These are phyloP conservation scores for Lentinula novae-zelandiae DNA, from an alignment of 1,284 basidiomycete species.

Conservation along the genomic window DNA sequence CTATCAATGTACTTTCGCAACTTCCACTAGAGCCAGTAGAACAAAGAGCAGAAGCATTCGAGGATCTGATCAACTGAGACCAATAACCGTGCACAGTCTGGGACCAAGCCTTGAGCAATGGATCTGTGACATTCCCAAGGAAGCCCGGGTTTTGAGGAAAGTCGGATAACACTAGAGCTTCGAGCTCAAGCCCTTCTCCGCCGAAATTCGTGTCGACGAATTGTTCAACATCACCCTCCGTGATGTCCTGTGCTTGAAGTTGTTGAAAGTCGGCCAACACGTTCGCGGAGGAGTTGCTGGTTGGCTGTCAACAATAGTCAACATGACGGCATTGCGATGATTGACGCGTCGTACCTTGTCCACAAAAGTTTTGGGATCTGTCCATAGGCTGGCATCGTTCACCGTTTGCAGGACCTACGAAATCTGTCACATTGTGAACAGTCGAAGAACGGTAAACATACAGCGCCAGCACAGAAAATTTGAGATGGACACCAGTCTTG, in stretches of 20 bases:
- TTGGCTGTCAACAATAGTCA: conserved; percentile 48
- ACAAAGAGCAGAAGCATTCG: conserved; percentile 72
- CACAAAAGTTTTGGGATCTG: conserved; percentile 85
- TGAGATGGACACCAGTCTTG: conserved; percentile 80
- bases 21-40: conserved; percentile 32
- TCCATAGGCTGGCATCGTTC: conserved; percentile 71
- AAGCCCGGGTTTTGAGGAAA: conserved; percentile 70
- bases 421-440: conserved; percentile 3
- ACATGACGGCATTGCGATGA: neutral
- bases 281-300: conserved; percentile 24
- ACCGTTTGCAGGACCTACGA: conserved; percentile 79
- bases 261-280: conserved; percentile 47
- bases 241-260: conserved; percentile 43
- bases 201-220: conserved; percentile 79
- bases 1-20: conserved; percentile 84
- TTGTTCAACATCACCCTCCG: conserved; percentile 56
- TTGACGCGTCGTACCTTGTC: conserved; percentile 53
- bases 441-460: conserved; percentile 34
- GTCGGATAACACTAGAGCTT: conserved; percentile 56
- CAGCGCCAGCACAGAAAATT: conserved; percentile 80
- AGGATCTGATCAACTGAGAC: conserved; percentile 73
- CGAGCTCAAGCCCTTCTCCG: conserved; percentile 84
- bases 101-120: conserved; percentile 70
- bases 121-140: conserved; percentile 68
- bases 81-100: conserved; percentile 81